phyloP scores from a whole-genome alignment of 164 flowering plant genomes.

The Stephania yunnanensis region DNA sequence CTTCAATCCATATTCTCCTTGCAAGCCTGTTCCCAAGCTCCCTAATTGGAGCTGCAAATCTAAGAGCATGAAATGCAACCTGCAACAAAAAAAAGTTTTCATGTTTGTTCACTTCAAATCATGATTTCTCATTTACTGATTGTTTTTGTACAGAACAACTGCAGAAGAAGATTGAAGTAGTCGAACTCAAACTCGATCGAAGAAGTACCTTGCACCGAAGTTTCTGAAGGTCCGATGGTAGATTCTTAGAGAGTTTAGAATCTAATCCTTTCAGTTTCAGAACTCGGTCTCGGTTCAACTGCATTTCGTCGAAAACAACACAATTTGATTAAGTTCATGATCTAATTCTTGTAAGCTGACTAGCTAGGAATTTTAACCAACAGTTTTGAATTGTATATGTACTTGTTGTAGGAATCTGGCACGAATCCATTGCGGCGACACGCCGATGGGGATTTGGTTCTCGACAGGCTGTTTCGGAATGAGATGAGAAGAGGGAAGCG shows the following conservation, averaged over 20 bases:
- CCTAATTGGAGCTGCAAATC: slow-evolving; percentile 51
- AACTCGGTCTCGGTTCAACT: slow-evolving; percentile 25
- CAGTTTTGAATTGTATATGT: slow-evolving; percentile 4
- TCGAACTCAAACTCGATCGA: background rate
- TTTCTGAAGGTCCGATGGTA: slow-evolving; percentile 73
- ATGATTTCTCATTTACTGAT: no score
- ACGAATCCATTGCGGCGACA: slow-evolving; percentile 47
- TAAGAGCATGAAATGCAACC: slow-evolving; percentile 82
- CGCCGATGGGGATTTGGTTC: slow-evolving; percentile 31
- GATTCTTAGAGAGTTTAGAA: slow-evolving; percentile 75
- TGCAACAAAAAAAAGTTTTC: slow-evolving; percentile 10
- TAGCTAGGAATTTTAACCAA: no score
- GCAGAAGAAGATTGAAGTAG: background rate
- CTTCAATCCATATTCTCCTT: slow-evolving; percentile 68
- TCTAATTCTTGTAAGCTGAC: no score
- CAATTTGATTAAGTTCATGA: background rate
- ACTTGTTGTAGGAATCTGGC: slow-evolving; percentile 39
- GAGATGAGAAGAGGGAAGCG: slow-evolving; percentile 54
- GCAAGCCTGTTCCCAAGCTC: slow-evolving; percentile 58
- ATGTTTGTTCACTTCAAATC: background rate
- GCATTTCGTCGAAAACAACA: no score
- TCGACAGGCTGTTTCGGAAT: slow-evolving; percentile 28
- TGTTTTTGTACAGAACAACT: background rate
- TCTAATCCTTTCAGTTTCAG: slow-evolving; percentile 63
- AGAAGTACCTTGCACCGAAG: slow-evolving; percentile 70